phyloP scores from a whole-genome alignment of 176 grass and related monocot genomes.

The Rhipidocladum racemiflorum region DNA sequence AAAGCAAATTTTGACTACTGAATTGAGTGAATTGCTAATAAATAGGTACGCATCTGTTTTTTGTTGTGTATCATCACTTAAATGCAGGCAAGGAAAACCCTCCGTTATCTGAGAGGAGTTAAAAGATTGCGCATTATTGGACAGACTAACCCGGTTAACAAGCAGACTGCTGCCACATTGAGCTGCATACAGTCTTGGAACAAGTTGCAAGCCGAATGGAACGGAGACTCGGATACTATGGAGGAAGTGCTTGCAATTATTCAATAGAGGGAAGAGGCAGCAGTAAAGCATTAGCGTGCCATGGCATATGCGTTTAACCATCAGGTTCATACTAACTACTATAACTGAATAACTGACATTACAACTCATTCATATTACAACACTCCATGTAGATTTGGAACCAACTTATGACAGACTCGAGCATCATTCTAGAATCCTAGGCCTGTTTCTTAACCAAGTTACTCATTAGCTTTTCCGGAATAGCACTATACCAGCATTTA shows the following conservation, averaged over 20 bases:
- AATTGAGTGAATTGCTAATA: not conserved
- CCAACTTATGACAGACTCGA: not conserved
- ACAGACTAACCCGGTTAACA: slow-evolving; percentile 58
- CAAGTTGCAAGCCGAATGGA: slow-evolving; percentile 86
- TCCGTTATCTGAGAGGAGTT: slow-evolving; percentile 62
- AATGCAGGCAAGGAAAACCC: slow-evolving; percentile 75
- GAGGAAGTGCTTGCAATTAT: slow-evolving; percentile 76
- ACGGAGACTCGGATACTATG: slow-evolving; percentile 75
- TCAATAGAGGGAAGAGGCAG: slow-evolving; percentile 87
- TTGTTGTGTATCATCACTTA: not conserved
- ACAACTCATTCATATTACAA: too few species aligned
- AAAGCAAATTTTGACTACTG: too few species aligned
- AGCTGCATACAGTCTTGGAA: slow-evolving; percentile 82
- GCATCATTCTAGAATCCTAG: too few species aligned
- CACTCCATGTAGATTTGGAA: too few species aligned
- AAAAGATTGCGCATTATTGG: slow-evolving; percentile 57
- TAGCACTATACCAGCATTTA: not conserved
- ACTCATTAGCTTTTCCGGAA: too few species aligned
- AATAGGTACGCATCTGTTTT: not conserved
- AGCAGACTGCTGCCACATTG: slow-evolving; percentile 72
- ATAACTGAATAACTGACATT: not conserved
- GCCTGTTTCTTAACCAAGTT: too few species aligned
- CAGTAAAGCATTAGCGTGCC: slow-evolving; percentile 80
- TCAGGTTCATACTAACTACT: slow-evolving; percentile 53
- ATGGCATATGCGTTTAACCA: slow-evolving; percentile 96